phyloP scores from a whole-genome alignment of 306 rosid species.

The Rosa persica region DNA sequence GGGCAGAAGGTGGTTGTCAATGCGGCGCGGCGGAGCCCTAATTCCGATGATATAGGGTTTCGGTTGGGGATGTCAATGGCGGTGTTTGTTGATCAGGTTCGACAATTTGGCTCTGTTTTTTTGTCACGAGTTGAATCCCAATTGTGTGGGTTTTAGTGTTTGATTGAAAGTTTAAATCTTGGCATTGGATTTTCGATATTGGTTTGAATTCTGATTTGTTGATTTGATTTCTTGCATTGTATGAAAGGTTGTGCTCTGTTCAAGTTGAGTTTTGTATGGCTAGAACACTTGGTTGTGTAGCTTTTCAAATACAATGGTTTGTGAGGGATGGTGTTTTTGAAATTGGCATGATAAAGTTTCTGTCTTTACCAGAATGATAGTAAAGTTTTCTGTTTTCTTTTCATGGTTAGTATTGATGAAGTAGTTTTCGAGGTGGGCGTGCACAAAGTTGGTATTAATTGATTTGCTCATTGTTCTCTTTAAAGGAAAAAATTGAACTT shows the following conservation, averaged over 20 bases:
- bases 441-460: neutral
- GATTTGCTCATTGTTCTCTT: neutral
- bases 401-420: neutral
- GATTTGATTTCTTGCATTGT: no score
- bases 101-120: neutral
- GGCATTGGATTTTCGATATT: neutral
- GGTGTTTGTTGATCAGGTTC: constrained; percentile 77
- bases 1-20: constrained; percentile 41
- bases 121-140: neutral
- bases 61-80: constrained; percentile 90
- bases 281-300: neutral
- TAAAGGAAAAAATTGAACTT: neutral
- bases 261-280: neutral
- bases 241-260: neutral
- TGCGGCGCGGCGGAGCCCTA: constrained; percentile 38
- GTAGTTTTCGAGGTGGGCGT: neutral
- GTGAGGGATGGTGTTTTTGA: neutral
- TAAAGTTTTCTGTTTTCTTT: neutral
- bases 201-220: neutral
- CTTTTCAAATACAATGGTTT: no score
- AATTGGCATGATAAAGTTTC: neutral
- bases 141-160: neutral
- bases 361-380: neutral
- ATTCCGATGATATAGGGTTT: constrained; percentile 51
- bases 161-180: neutral